These are phyloP conservation scores for Aspergillus intermedius DNA, from an alignment of 2,329 filamentous ascomycete species.

Conservation along the genomic window DNA sequence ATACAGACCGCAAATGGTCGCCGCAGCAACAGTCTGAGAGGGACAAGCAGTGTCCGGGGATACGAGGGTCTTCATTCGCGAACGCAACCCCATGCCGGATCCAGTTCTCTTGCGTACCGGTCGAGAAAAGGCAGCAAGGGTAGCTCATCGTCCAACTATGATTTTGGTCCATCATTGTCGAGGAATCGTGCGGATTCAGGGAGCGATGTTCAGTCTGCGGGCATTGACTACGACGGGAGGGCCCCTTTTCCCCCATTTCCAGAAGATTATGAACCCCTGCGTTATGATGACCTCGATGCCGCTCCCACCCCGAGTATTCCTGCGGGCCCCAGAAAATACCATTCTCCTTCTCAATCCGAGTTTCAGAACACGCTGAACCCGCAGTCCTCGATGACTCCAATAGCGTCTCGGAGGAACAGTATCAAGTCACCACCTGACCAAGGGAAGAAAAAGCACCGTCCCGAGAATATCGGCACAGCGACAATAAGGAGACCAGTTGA, in stretches of 20 bases:
- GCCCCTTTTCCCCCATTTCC: constrained; percentile 21
- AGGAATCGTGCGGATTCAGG: constrained; percentile 25
- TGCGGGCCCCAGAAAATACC: constrained; percentile 61
- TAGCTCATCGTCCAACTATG: constrained; percentile 71
- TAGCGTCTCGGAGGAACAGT: constrained; percentile 37
- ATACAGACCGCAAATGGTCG: constrained; percentile 45
- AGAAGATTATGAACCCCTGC: constrained; percentile 17
- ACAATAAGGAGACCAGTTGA: constrained; percentile 26
- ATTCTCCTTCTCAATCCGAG: constrained; percentile 29
- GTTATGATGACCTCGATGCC: constrained; percentile 60
- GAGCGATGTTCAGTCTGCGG: constrained; percentile 36
- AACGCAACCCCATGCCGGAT: constrained; percentile 25
- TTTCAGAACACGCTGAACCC: constrained; percentile 17
- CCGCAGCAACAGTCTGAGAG: constrained; percentile 65
- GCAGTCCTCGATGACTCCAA: constrained; percentile 24
- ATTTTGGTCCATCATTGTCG: constrained; percentile 51
- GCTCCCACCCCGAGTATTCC: constrained; percentile 82
- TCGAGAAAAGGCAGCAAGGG: constrained; percentile 63
- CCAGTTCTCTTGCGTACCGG: constrained; percentile 19
- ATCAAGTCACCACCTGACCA: constrained; percentile 38
- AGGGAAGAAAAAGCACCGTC: constrained; percentile 33
- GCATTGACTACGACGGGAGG: constrained; percentile 37
- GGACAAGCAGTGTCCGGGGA: constrained; percentile 57
- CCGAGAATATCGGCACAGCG: constrained; percentile 34
- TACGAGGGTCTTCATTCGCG: constrained; percentile 34